phyloP scores from a whole-genome alignment of 306 rosid genomes.

The Carpinus fangiana region DNA sequence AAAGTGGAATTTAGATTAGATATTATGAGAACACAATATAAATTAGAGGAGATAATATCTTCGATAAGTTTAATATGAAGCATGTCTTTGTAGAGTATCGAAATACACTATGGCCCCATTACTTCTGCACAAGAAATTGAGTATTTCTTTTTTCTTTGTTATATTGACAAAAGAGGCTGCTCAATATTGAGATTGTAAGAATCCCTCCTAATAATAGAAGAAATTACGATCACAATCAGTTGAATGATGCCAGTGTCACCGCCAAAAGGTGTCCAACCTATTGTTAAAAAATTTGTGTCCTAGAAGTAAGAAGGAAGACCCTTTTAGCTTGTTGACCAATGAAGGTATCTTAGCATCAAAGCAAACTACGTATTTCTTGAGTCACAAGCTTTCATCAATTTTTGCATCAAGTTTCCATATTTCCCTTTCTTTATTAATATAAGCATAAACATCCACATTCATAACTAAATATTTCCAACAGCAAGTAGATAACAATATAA shows the following conservation, averaged over 20 bases:
- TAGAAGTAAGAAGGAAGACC: not conserved
- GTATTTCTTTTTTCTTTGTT: not conserved
- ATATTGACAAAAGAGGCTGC: not conserved
- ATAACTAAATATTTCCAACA: too few relatives aligned
- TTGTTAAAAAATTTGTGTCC: not conserved
- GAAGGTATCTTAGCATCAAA: not conserved
- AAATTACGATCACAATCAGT: not conserved
- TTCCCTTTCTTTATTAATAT: too few relatives aligned
- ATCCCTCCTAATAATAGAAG: not conserved
- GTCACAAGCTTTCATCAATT: not conserved
- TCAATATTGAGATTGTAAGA: not conserved
- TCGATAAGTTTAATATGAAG: not conserved
- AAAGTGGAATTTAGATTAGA: not conserved
- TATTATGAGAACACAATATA: not conserved
- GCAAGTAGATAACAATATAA: too few relatives aligned
- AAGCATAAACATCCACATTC: too few relatives aligned
- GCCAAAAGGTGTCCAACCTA: not conserved
- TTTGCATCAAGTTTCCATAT: not conserved
- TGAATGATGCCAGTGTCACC: not conserved
- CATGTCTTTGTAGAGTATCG: not conserved
- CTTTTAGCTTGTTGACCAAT: not conserved
- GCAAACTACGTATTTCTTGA: too few relatives aligned
- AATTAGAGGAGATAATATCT: not conserved
- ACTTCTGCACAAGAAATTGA: not conserved
- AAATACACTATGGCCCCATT: not conserved